Evolutionary conservation across 2,329 filamentous ascomycete genomes (phyloP).

Genomic region (Cryphonectria nitschkei): DNA sequence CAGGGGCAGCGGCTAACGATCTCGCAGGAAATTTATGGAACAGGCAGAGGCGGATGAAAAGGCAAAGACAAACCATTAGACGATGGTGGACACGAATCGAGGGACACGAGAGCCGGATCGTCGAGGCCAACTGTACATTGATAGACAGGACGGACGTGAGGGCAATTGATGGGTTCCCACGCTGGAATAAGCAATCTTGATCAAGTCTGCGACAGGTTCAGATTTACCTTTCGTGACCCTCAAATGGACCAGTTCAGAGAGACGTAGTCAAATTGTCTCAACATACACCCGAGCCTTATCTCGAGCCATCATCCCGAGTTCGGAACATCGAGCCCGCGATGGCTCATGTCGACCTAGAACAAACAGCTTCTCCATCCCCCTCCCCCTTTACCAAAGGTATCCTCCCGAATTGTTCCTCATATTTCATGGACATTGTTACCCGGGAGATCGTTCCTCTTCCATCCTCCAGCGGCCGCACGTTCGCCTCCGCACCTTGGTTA

Average conservation of each 20-base stretch:
- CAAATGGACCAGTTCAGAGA: neutral
- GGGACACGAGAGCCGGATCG: neutral
- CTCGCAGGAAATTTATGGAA: conserved; percentile 51
- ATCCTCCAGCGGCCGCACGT: conserved; percentile 28
- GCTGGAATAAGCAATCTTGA: neutral
- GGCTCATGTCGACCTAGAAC: neutral
- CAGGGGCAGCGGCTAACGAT: conserved; percentile 26
- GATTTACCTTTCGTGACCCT: neutral
- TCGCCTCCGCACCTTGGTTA: conserved; percentile 27
- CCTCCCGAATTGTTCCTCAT: conserved; percentile 28
- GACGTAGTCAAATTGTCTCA: neutral
- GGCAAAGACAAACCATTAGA: conserved; percentile 48
- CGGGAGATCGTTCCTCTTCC: conserved; percentile 27
- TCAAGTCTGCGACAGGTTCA: neutral
- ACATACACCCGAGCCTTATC: neutral
- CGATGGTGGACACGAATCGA: conserved; percentile 19
- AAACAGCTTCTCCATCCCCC: neutral
- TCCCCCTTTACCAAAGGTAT: conserved; percentile 28
- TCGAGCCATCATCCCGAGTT: neutral
- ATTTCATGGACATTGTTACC: conserved; percentile 29
- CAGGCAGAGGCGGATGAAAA: conserved; percentile 47
- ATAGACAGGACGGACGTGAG: conserved; percentile 24
- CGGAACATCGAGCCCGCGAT: neutral
- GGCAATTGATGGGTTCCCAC: conserved; percentile 23
- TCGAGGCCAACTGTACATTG: conserved; percentile 16